Conservation (phyloP, 2,329 filamentous ascomycete genomes). For the Fusarium tanahbumbuense region DNA sequence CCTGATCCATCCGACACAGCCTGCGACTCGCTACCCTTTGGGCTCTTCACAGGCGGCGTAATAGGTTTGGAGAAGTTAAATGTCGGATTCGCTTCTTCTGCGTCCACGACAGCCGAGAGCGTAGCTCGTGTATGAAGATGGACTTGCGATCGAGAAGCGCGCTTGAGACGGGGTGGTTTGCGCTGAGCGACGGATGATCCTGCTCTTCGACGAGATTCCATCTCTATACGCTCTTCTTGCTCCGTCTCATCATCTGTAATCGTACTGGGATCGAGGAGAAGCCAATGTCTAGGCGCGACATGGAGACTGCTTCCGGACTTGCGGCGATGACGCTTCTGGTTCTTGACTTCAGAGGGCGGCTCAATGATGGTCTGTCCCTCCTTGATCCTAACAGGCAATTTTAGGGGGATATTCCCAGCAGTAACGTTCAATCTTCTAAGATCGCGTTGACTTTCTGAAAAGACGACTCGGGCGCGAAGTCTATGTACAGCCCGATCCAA, state of each 20-base stretch:
- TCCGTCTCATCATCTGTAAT: slow-evolving; percentile 60
- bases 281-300: slow-evolving; percentile 51
- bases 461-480: slow-evolving; percentile 75
- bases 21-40: background rate
- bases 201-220: slow-evolving; percentile 50
- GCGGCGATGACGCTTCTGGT: slow-evolving; percentile 57
- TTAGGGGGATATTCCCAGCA: slow-evolving; percentile 46
- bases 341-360: slow-evolving; percentile 42
- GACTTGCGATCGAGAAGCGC: slow-evolving; percentile 55
- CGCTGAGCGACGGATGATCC: slow-evolving; percentile 48
- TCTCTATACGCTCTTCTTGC: slow-evolving; percentile 58
- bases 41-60: slow-evolving; percentile 34
- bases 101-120: slow-evolving; percentile 24
- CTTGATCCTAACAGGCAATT: slow-evolving; percentile 31
- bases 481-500: slow-evolving; percentile 79
- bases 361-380: slow-evolving; percentile 35
- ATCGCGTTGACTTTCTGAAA: slow-evolving; percentile 73
- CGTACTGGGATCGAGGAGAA: slow-evolving; percentile 52
- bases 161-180: slow-evolving; percentile 58
- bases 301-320: slow-evolving; percentile 64
- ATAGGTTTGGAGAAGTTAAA: slow-evolving; percentile 56
- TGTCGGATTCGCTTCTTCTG: slow-evolving; percentile 28
- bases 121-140: slow-evolving; percentile 46
- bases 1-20: slow-evolving; percentile 11
- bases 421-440: slow-evolving; percentile 59